Base-by-base conservation (phyloP, 148 eudicot species). In the Spergularia bocconei region DNA sequence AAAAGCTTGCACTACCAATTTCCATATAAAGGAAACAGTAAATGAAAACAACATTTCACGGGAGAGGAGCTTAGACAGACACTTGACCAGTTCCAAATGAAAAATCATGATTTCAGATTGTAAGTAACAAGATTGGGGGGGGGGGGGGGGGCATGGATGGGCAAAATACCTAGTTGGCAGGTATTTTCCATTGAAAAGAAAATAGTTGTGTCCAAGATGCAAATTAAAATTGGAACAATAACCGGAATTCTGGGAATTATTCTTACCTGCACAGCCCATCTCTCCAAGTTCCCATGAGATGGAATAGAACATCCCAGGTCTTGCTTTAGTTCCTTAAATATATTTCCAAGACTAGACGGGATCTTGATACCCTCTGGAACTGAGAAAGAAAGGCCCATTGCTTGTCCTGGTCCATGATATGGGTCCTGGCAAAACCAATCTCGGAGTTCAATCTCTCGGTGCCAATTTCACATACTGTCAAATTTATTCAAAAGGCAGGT, bases 371-470 rank as follows among this genome's bases (percentile, higher is more conserved):
- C 96, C 76, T 87, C 85, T 16, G 98, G 97, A 38, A 95, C 98
- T 16, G 98, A 95, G 81, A 95, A 95, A 44, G 96, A 81, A 78
- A 95, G 96, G 58, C 98, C 98, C 97, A 92, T 92, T 72, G 97
- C 98, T 72, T 95, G 98, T 71, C 97, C 97, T 53, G 96, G 92
- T 71, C 97, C 98, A 81, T 95, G 98, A 82, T 95, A 95, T 44
- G 98, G 98, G 82, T 95, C 98, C 97, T 93, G 80, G 70, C 50
- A 71, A 71, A 54, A 56, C 13, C 67, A 71, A 62, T 14, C 4
- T 20, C 25, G 33, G 13, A 19, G 20, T 53, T 47, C 66, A 25
- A 67, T 54, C 44, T 59, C 56, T 53, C 36, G 55, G 41, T 75
- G 63, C 52, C 64, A 74, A 39, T 56, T 50, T 69, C 59, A 23